Evolutionary conservation across 2,329 filamentous ascomycete species (phyloP).

Genomic region (Botrytis porri): DNA sequence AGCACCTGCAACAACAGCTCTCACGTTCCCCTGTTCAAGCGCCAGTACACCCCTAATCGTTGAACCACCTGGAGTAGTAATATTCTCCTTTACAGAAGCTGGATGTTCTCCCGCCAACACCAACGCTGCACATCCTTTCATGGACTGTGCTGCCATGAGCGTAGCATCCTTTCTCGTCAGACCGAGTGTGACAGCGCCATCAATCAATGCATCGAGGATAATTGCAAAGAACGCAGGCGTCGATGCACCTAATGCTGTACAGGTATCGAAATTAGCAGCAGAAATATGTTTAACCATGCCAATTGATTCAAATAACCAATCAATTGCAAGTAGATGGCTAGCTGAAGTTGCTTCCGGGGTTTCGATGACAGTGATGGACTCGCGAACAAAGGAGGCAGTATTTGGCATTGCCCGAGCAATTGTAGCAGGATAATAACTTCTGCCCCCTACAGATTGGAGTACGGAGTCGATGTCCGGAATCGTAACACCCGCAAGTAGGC

Average conservation of each 20-base stretch:
- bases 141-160: slow-evolving; percentile 42
- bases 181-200: slow-evolving; percentile 35
- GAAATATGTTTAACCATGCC: slow-evolving; percentile 8
- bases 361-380: slow-evolving; percentile 11
- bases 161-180: slow-evolving; percentile 57
- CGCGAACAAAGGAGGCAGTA: slow-evolving; percentile 12
- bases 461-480: slow-evolving; percentile 13
- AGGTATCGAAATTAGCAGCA: slow-evolving; percentile 9
- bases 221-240: slow-evolving; percentile 17
- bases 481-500: slow-evolving; percentile 12
- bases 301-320: slow-evolving; percentile 13
- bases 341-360: background rate
- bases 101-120: slow-evolving; percentile 49
- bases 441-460: slow-evolving; percentile 9
- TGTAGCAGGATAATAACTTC: background rate
- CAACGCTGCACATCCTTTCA: slow-evolving; percentile 48
- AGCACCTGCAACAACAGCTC: slow-evolving; percentile 8
- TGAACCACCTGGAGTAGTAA: slow-evolving; percentile 24
- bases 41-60: slow-evolving; percentile 12
- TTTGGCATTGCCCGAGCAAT: slow-evolving; percentile 17
- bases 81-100: slow-evolving; percentile 50
- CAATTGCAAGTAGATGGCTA: background rate
- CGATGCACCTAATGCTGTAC: slow-evolving; percentile 41
- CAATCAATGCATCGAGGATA: slow-evolving; percentile 18
- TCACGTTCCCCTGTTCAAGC: slow-evolving; percentile 12